These are phyloP conservation scores for Saccharomycopsis sp. DNA, from an alignment of 805 yeast genomes.

Conservation along the genomic window DNA sequence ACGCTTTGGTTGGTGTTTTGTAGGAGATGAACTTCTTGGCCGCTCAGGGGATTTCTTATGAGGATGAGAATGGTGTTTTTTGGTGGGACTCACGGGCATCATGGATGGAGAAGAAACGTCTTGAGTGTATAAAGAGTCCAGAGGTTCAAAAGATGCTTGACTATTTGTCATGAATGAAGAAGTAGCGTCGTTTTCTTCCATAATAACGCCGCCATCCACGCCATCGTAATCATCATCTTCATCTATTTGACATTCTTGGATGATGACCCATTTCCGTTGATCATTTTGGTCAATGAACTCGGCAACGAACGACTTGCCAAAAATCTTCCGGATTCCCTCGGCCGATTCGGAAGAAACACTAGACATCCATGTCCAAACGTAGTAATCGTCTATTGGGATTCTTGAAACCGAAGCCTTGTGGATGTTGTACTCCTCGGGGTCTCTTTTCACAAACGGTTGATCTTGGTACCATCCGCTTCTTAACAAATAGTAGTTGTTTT, in stretches of 20 bases:
- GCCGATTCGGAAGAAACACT: conserved; percentile 70
- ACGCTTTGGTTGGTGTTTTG: no score
- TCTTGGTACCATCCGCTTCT: conserved; percentile 27
- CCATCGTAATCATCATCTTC: conserved; percentile 4
- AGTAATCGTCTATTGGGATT: conserved; percentile 75
- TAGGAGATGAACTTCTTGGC: conserved; percentile 11
- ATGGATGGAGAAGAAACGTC: background rate
- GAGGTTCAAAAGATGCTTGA: conserved; percentile 9
- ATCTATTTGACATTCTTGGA: conserved; percentile 52
- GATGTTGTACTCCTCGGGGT: conserved; percentile 29
- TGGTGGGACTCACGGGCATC: background rate
- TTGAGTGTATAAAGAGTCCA: conserved; percentile 1
- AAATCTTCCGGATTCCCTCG: conserved; percentile 49
- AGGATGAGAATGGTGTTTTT: background rate
- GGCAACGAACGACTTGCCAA: conserved; percentile 74
- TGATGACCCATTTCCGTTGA: conserved; percentile 67
- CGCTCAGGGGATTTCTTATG: background rate
- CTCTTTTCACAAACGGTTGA: conserved; percentile 22
- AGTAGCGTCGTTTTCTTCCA: no score
- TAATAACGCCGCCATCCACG: background rate
- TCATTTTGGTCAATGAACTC: conserved; percentile 73
- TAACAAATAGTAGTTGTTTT: conserved; percentile 14
- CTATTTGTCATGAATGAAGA: no score
- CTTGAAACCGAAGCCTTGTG: conserved; percentile 42
- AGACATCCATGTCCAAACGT: conserved; percentile 87